phyloP scores from a whole-genome alignment of 2,329 filamentous ascomycete species.

The Fusarium chaquense region DNA sequence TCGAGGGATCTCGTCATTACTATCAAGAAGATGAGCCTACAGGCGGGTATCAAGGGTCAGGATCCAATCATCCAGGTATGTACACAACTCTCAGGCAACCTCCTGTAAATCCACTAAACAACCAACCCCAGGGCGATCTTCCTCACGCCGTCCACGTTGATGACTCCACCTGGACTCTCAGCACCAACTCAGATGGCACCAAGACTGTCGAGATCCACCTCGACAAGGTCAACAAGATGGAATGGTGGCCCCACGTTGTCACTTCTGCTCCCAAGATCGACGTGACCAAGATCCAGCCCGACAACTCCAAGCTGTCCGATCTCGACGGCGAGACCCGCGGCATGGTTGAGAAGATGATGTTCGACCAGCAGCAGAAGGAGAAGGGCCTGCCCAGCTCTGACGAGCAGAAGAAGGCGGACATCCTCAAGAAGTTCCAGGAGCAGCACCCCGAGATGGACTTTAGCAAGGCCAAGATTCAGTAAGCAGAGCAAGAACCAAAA shows the following conservation, averaged over 20 bases:
- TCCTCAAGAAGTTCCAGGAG: constrained; percentile 91
- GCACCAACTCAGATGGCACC: constrained; percentile 75
- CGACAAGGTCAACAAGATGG: constrained; percentile 95
- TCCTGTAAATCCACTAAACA: neutral
- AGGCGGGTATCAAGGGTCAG: constrained; percentile 89
- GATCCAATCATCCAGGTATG: constrained; percentile 83
- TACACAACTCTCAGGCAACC: constrained; percentile 20
- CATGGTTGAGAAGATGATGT: constrained; percentile 99
- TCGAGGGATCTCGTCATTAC: constrained; percentile 85
- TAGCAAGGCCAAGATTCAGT: constrained; percentile 75
- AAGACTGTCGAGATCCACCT: constrained; percentile 83
- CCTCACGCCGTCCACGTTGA: constrained; percentile 83
- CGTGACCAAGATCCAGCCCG: constrained; percentile 92
- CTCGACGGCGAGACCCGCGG: constrained; percentile 92
- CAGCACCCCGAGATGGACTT: constrained; percentile 82
- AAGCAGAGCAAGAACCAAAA: constrained; percentile 30
- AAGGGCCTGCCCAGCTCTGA: constrained; percentile 88
- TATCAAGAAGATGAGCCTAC: constrained; percentile 81
- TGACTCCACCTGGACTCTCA: constrained; percentile 95
- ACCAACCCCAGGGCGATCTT: constrained; percentile 76
- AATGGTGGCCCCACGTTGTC: constrained; percentile 97
- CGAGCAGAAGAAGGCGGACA: constrained; percentile 93
- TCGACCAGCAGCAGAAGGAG: constrained; percentile 97
- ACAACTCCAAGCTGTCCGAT: constrained; percentile 91
- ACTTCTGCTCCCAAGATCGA: constrained; percentile 91